A percentile compares a stretch with the other conserved stretches of the same genome.
Evolutionary conservation across 345 rosid genomes (phyloP).

Genomic region (Camelina sativa): DNA sequence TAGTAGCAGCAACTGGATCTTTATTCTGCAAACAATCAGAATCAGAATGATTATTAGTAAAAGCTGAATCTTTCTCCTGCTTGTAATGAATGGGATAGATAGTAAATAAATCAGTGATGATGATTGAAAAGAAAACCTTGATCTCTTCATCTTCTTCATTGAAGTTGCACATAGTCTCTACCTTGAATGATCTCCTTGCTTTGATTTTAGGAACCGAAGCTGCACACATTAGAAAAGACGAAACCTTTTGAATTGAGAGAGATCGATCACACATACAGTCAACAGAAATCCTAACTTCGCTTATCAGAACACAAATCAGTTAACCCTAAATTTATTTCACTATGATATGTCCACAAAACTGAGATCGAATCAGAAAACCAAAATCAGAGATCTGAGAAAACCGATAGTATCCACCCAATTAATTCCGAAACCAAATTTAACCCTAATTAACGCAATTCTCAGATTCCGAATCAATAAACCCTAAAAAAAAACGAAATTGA

Average conservation of each 20-base stretch:
- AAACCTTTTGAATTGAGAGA: background rate
- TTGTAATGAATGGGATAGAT: background rate
- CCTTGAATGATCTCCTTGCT: slow-evolving; percentile 68
- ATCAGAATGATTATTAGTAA: slow-evolving; percentile 3
- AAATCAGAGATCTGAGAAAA: slow-evolving; percentile 19
- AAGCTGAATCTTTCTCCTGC: background rate
- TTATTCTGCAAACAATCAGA: slow-evolving; percentile 28
- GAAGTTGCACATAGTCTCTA: slow-evolving; percentile 78
- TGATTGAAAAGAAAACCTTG: slow-evolving; percentile 51
- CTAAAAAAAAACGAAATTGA: background rate
- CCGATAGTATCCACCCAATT: slow-evolving; percentile 1
- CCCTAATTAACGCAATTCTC: background rate
- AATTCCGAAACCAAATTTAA: background rate
- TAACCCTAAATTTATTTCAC: too few species aligned
- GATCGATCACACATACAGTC: too few species aligned
- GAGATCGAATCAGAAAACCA: too few species aligned
- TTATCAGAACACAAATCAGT: too few species aligned
- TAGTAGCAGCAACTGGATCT: slow-evolving; percentile 16
- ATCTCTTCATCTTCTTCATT: slow-evolving; percentile 58
- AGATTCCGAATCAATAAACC: background rate
- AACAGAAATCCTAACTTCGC: background rate
- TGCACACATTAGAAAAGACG: slow-evolving; percentile 35
- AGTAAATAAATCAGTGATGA: background rate
- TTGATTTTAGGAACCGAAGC: slow-evolving; percentile 89
- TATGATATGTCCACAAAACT: too few species aligned